Base-by-base conservation (phyloP, 2,329 filamentous ascomycete species). In the Diaporthe sp. region DNA sequence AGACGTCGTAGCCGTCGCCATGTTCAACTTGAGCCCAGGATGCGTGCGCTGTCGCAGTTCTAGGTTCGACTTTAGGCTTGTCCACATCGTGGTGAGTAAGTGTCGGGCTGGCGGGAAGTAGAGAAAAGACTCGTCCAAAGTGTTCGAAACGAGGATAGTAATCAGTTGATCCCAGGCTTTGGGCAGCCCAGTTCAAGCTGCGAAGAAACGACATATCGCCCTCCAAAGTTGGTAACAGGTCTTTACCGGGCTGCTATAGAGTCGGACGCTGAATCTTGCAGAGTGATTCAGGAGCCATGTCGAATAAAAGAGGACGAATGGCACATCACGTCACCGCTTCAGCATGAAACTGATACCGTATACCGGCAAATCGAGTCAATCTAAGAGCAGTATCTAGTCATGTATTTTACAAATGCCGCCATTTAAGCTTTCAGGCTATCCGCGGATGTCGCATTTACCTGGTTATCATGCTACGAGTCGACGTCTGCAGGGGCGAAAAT, bases 141-240 rank as follows among this genome's bases (percentile, higher is more conserved):
- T 68, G 65, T 25, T 68, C 65, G 13, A 53, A 53, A 37, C 37
- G 25, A 51, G 65, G 46, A n/a, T 68, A 68, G 34, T 68, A 68
- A 19, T 51, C n/a, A 37, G 46, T 17, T 13, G 65, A 68, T 13
- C 31, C 31, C 28, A 68, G 46, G 46, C 46, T 68, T 25, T 68
- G 65, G 44, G 65, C 65, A 25, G 65, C 65, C 65, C 65, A 68
- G 13, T 28, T 68, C 46, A 68, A 37, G 22, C 65, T 15, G 12
- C 46, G 65, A 28, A 68, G 31, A 53, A 68, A 25, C 15, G 65
- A 53, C 65, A 53, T 68, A 3, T 34, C 7, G 62, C 39, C 22
- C 10, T 53, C 31, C n/a, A 10, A 53, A 39, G 9, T 22, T 39
- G 6, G 19, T 12, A 25, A 39, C 5, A 17, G n/a, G 1, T 34